phyloP scores from a whole-genome alignment of 164 flowering plant species.

The Paratinospora sagittata region DNA sequence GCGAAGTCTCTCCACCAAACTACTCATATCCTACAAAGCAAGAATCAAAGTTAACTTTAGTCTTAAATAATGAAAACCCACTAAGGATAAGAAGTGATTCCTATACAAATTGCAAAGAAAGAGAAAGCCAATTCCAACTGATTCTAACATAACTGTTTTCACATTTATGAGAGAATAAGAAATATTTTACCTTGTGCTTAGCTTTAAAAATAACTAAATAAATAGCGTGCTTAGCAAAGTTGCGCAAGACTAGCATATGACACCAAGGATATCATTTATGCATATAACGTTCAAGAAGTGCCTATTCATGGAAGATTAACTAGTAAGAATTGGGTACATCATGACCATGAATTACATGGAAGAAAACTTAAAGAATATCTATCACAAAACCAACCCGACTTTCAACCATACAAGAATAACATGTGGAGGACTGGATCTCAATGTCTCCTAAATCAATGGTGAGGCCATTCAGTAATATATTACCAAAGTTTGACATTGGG shows the following conservation, averaged over 20 bases:
- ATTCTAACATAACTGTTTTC: not conserved
- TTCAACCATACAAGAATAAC: not conserved
- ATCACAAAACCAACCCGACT: not conserved
- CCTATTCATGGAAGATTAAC: not conserved
- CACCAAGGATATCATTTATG: not conserved
- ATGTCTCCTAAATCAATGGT: not conserved
- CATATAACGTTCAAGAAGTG: not conserved
- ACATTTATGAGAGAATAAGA: not conserved
- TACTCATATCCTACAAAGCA: conserved; percentile 53
- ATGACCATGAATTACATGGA: not conserved
- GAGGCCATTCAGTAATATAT: not conserved
- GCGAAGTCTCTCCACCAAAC: conserved; percentile 94
- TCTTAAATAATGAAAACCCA: not conserved
- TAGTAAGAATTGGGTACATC: no score
- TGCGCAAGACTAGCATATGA: not conserved
- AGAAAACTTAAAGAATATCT: not conserved
- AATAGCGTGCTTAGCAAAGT: no score
- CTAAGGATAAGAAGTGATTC: not conserved
- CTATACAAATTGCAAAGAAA: not conserved
- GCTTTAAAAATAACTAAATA: no score
- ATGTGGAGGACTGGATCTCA: not conserved
- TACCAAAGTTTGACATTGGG: not conserved
- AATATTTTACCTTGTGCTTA: not conserved
- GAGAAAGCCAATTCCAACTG: not conserved
- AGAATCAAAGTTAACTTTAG: not conserved